Percentiles rank a stretch among this genome's conserved stretches.
Conservation (phyloP, 1,284 basidiomycete genomes). For the Ustanciosporium gigantosporum region DNA sequence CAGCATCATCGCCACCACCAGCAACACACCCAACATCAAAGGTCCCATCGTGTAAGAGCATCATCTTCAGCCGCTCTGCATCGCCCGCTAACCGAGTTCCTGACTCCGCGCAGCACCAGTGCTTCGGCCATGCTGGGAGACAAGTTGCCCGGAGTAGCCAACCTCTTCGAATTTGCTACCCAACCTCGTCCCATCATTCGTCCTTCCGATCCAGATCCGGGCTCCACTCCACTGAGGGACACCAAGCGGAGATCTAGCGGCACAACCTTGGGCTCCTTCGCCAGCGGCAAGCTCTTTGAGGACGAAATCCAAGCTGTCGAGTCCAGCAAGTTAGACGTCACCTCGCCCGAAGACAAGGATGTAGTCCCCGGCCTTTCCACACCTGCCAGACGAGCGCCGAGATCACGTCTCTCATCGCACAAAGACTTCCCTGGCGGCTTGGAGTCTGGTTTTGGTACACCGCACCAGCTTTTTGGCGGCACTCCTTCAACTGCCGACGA, state of each 20-base stretch:
- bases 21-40: neutral
- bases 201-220: constrained; percentile 9
- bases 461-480: constrained; percentile 21
- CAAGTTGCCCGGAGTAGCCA: constrained; percentile 35
- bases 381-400: constrained; percentile 10
- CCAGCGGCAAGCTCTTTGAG: constrained; percentile 37
- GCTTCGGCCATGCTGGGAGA: constrained; percentile 34
- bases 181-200: constrained; percentile 34
- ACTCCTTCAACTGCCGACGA: constrained; percentile 28
- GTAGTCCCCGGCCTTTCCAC: constrained; percentile 1
- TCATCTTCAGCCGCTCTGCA: constrained; percentile 34
- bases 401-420: neutral
- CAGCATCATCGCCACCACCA: neutral
- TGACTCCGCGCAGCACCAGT: constrained; percentile 41
- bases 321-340: constrained; percentile 1
- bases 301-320: constrained; percentile 34
- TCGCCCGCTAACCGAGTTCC: constrained; percentile 32
- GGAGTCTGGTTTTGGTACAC: constrained; percentile 3
- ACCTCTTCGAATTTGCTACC: constrained; percentile 44
- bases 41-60: constrained; percentile 20
- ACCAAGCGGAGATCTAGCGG: constrained; percentile 25
- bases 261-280: constrained; percentile 24
- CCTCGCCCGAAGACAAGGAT: neutral
- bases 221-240: constrained; percentile 22
- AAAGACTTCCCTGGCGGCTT: neutral